phyloP scores from a whole-genome alignment of 208 protist species.

The Leishmania arabica region DNA sequence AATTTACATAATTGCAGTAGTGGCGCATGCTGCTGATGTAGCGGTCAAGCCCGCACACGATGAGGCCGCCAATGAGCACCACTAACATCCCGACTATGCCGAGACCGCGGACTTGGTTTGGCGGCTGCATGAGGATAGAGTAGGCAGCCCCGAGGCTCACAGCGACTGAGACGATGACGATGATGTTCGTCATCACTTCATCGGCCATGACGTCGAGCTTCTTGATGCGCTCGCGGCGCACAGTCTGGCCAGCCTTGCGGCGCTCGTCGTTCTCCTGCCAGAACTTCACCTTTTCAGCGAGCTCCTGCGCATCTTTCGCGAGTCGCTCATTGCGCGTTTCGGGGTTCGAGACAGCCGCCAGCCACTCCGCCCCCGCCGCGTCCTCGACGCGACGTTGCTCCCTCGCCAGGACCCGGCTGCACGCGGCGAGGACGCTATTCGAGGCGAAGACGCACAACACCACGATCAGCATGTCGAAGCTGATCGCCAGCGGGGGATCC shows the following conservation, averaged over 20 bases:
- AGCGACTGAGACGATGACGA: slow-evolving; percentile 39
- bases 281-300: slow-evolving; percentile 29
- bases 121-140: slow-evolving; percentile 35
- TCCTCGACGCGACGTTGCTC: slow-evolving; percentile 28
- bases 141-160: slow-evolving; percentile 27
- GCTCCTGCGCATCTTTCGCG: slow-evolving; percentile 11
- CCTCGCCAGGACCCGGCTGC: slow-evolving; percentile 28
- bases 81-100: slow-evolving; percentile 36
- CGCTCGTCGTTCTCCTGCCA: slow-evolving; percentile 40
- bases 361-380: slow-evolving; percentile 17
- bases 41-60: slow-evolving; percentile 32
- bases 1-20: slow-evolving; percentile 34
- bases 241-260: slow-evolving; percentile 19
- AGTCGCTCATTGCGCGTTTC: slow-evolving; percentile 24
- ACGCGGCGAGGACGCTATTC: slow-evolving; percentile 40
- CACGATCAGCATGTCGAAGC: slow-evolving; percentile 51
- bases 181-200: slow-evolving; percentile 51
- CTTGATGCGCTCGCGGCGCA: slow-evolving; percentile 31
- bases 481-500: slow-evolving; percentile 33
- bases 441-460: slow-evolving; percentile 35
- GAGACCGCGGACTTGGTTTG: slow-evolving; percentile 56
- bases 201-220: slow-evolving; percentile 33
- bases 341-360: slow-evolving; percentile 8
- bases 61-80: slow-evolving; percentile 35
- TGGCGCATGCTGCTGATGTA: slow-evolving; percentile 15